Evolutionary conservation across 805 yeast species (phyloP).

Genomic region (Spathaspora arborariae): DNA sequence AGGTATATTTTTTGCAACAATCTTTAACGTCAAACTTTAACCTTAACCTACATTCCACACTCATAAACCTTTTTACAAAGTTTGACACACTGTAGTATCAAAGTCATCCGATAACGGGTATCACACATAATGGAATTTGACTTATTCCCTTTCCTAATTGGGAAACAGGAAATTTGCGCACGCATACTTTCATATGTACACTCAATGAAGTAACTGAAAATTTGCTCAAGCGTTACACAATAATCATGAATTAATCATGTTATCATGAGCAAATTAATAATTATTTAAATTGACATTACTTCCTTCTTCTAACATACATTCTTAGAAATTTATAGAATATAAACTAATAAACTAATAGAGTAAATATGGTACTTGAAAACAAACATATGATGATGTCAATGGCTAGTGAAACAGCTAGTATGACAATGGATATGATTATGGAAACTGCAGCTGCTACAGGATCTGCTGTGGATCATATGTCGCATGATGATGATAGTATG

Average conservation of each 20-base stretch:
- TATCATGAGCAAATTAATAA: background rate
- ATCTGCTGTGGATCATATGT: background rate
- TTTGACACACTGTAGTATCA: too few relatives aligned
- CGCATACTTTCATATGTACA: too few relatives aligned
- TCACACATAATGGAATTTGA: background rate
- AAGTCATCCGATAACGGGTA: background rate
- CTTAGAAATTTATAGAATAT: too few relatives aligned
- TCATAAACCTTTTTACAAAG: too few relatives aligned
- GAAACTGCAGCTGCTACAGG: slow-evolving; percentile 7
- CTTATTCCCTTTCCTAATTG: slow-evolving; percentile 2
- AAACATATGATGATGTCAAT: slow-evolving; percentile 6
- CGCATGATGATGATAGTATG: slow-evolving; percentile 4
- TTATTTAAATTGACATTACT: background rate
- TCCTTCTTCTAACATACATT: background rate
- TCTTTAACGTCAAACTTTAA: too few relatives aligned
- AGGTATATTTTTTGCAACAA: too few relatives aligned
- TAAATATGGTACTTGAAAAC: background rate
- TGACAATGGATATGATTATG: slow-evolving; percentile 11
- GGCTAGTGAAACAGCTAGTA: slow-evolving; percentile 9
- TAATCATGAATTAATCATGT: background rate
- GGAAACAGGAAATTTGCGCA: slow-evolving; percentile 5
- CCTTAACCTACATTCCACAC: too few relatives aligned
- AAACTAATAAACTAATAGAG: background rate
- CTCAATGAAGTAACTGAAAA: background rate
- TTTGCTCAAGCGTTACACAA: background rate